A percentile compares a stretch with the other conserved stretches of the same genome.
Conservation (phyloP, 805 yeast species). For the Sugiyamaella chiloensis region DNA sequence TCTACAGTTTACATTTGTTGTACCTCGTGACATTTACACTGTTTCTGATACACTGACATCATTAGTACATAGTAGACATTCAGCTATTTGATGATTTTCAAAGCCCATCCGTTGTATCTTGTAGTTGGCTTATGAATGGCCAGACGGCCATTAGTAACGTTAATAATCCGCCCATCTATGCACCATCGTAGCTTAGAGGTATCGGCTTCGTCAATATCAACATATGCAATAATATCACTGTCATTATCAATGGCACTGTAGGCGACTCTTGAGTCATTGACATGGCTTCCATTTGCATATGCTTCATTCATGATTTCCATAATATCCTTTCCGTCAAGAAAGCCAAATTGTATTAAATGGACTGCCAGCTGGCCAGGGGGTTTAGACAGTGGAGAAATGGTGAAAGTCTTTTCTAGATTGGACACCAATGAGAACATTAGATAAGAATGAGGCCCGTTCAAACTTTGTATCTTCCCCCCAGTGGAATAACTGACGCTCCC, state of each 20-base stretch:
- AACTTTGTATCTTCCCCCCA: constrained; percentile 11
- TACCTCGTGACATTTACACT: too few species aligned
- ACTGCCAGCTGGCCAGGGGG: constrained; percentile 40
- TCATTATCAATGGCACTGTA: constrained; percentile 38
- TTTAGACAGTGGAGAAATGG: constrained; percentile 58
- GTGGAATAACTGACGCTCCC: constrained; percentile 37
- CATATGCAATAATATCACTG: constrained; percentile 9
- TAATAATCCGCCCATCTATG: constrained; percentile 59
- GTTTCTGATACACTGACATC: too few species aligned
- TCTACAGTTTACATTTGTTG: too few species aligned
- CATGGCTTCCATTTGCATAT: constrained; percentile 56
- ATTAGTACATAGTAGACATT: too few species aligned
- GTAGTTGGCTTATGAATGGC: constrained; percentile 21
- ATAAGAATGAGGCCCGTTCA: constrained; percentile 52
- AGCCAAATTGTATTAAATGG: constrained; percentile 47
- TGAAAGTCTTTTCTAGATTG: constrained; percentile 57
- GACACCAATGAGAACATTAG: constrained; percentile 55
- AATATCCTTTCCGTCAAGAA: constrained; percentile 36
- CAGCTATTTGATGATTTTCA: constrained; percentile 14
- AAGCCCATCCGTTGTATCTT: constrained; percentile 31
- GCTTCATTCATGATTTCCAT: constrained; percentile 56
- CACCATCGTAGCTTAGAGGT: constrained; percentile 52
- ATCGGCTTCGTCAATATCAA: constrained; percentile 33
- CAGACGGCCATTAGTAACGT: constrained; percentile 24
- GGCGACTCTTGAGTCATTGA: constrained; percentile 45